Conservation (phyloP, 768 basidiomycete species). For the Suillus bovinus region DNA sequence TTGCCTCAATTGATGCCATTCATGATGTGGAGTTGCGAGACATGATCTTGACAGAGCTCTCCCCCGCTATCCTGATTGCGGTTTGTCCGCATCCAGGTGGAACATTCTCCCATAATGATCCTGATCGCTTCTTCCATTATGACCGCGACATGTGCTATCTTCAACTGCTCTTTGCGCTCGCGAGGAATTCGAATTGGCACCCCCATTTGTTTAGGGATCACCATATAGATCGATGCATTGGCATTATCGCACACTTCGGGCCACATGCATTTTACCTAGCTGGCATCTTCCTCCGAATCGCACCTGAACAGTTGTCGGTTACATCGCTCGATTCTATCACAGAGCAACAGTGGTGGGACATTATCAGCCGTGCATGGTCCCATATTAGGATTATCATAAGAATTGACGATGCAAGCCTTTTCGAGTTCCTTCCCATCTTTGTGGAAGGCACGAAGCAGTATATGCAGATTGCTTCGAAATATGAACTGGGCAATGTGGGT, state of each 20-base stretch:
- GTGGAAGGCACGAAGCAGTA: background rate
- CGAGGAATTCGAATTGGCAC: background rate
- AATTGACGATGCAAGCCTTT: background rate
- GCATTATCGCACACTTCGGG: background rate
- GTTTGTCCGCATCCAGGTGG: background rate
- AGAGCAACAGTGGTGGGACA: background rate
- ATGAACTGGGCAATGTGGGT: no score
- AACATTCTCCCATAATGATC: background rate
- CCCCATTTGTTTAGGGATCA: background rate
- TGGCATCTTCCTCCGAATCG: background rate
- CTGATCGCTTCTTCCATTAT: background rate
- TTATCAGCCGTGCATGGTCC: background rate
- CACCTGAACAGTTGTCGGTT: background rate
- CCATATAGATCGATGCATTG: background rate
- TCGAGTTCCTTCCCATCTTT: background rate
- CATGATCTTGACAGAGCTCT: background rate
- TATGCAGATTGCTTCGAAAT: background rate
- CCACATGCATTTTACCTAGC: background rate
- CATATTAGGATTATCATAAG: accelerated
- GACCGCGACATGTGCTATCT: background rate
- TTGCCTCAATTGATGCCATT: background rate
- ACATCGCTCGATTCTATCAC: background rate
- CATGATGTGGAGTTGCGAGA: background rate
- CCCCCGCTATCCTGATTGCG: background rate
- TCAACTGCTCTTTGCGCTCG: background rate